Evolutionary conservation across 768 basidiomycete genomes (phyloP).

Genomic region (Mycena galopus): DNA sequence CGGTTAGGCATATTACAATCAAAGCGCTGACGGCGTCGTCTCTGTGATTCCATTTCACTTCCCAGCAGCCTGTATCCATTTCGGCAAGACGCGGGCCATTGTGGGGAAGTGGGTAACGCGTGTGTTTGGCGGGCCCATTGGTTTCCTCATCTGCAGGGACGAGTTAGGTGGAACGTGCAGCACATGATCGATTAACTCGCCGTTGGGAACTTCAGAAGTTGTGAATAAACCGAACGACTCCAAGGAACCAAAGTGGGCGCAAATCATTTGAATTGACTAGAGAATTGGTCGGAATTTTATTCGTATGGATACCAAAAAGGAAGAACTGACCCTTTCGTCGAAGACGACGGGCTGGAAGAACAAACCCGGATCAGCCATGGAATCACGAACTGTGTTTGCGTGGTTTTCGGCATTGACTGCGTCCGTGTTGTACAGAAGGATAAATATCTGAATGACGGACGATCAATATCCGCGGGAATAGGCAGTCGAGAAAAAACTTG

Average conservation of each 20-base stretch:
- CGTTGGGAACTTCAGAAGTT: constrained; percentile 24
- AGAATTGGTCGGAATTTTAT: background rate
- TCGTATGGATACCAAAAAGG: background rate
- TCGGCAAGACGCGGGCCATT: constrained; percentile 62
- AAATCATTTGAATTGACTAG: constrained; percentile 67
- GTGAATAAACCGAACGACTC: constrained; percentile 64
- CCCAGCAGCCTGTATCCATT: constrained; percentile 78
- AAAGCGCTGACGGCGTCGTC: constrained; percentile 82
- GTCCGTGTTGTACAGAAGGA: constrained; percentile 68
- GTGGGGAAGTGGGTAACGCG: constrained; percentile 66
- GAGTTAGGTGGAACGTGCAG: background rate
- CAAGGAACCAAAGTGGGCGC: constrained; percentile 72
- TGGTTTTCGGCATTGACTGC: constrained; percentile 59
- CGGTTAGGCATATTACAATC: constrained; percentile 59
- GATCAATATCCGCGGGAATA: constrained; percentile 35
- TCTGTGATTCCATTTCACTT: constrained; percentile 83
- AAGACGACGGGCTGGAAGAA: constrained; percentile 71
- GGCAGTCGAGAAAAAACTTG: constrained; percentile 41
- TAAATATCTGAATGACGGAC: constrained; percentile 46
- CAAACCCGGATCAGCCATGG: constrained; percentile 48
- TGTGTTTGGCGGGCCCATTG: background rate
- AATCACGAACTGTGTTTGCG: constrained; percentile 34
- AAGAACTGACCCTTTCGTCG: constrained; percentile 65
- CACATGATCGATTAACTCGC: constrained; percentile 22
- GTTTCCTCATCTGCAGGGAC: constrained; percentile 12